Conservation (phyloP, 2,329 filamentous ascomycete species). For the Periconia sp. region DNA sequence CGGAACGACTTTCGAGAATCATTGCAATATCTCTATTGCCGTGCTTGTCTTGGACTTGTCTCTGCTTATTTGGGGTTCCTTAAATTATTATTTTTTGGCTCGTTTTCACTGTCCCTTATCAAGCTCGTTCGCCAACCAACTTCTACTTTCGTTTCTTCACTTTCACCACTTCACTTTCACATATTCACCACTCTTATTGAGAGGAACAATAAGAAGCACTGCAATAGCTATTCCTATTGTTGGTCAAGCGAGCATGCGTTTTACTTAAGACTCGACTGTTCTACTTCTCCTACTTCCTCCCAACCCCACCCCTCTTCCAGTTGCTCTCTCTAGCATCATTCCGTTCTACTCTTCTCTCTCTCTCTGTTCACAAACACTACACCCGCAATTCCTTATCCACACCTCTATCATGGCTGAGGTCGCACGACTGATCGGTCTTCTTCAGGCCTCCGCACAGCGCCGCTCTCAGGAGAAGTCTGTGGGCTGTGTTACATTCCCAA, state of each 20-base stretch:
- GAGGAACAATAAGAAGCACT: slow-evolving; percentile 5
- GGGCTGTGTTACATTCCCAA: slow-evolving; percentile 5
- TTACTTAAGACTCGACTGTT: background rate
- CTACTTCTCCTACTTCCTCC: background rate
- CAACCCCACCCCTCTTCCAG: background rate
- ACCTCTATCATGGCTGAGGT: slow-evolving; percentile 28
- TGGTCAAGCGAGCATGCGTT: background rate
- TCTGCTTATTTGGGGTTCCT: no score
- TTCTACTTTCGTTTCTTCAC: slow-evolving; percentile 15
- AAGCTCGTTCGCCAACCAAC: no score
- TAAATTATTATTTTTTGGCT: no score
- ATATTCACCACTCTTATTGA: background rate
- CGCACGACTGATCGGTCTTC: slow-evolving; percentile 27
- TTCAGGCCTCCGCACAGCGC: slow-evolving; percentile 28
- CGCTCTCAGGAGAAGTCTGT: slow-evolving; percentile 26
- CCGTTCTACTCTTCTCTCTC: background rate
- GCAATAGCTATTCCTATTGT: slow-evolving; percentile 12
- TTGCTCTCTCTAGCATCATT: background rate
- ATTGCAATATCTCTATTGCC: no score
- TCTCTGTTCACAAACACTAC: background rate
- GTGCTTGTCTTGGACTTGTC: no score
- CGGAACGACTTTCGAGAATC: no score
- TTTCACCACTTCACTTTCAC: slow-evolving; percentile 1
- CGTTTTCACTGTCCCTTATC: no score
- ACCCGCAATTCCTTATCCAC: background rate